Conservation (phyloP, 2,329 filamentous ascomycete species). For the Colletotrichum musae region DNA sequence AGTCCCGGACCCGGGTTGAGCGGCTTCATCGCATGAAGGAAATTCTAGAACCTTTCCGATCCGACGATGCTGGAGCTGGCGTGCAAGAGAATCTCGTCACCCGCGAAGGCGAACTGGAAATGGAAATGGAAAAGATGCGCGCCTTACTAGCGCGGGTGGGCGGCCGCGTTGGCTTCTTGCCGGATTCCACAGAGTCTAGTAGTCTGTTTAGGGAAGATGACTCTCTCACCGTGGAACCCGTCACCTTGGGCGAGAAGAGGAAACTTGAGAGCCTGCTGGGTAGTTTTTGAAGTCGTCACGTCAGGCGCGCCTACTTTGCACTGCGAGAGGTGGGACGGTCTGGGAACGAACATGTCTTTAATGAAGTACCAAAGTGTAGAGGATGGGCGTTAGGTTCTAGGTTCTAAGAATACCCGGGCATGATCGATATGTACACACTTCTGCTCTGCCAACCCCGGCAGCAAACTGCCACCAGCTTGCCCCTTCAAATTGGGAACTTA, state of each 20-base stretch:
- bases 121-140: slow-evolving; percentile 77
- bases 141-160: slow-evolving; percentile 73
- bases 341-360: neutral
- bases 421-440: neutral
- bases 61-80: slow-evolving; percentile 49
- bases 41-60: slow-evolving; percentile 65
- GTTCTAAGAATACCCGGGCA: slow-evolving; percentile 31
- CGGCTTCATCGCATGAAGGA: slow-evolving; percentile 64
- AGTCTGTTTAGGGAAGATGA: slow-evolving; percentile 42
- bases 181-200: slow-evolving; percentile 42
- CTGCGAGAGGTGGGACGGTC: neutral
- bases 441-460: neutral
- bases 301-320: neutral
- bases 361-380: neutral
- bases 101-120: slow-evolving; percentile 74
- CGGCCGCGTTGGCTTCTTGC: slow-evolving; percentile 63
- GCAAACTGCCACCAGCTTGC: too few species aligned
- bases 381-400: slow-evolving; percentile 30
- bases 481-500: neutral
- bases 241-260: slow-evolving; percentile 56
- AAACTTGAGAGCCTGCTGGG: slow-evolving; percentile 60
- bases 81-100: slow-evolving; percentile 79
- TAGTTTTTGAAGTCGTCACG: slow-evolving; percentile 45
- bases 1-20: slow-evolving; percentile 58
- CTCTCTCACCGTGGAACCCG: slow-evolving; percentile 49